These are phyloP conservation scores for Massariosphaeria phaeospora DNA, from an alignment of 495 filamentous ascomycete genomes.

Conservation along the genomic window DNA sequence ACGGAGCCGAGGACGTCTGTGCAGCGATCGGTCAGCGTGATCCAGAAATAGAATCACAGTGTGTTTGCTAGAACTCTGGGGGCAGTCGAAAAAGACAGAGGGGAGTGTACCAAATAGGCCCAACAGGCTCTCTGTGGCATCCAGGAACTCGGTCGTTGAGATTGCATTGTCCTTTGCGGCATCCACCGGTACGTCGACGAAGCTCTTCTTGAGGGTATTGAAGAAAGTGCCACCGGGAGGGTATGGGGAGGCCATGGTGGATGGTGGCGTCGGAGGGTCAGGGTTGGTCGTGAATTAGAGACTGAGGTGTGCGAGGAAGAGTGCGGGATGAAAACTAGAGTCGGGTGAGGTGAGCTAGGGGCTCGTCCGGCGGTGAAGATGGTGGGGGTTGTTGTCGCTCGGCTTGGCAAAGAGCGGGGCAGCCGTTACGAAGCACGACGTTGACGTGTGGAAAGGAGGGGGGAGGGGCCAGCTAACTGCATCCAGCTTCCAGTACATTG, in stretches of 20 bases:
- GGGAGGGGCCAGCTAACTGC: too few species aligned
- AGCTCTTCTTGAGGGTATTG: slow-evolving; percentile 74
- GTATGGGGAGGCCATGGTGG: slow-evolving; percentile 31
- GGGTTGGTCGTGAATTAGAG: neutral
- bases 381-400: neutral
- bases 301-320: neutral
- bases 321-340: neutral
- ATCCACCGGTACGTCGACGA: slow-evolving; percentile 73
- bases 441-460: neutral
- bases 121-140: slow-evolving; percentile 79
- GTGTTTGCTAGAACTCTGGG: neutral
- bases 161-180: slow-evolving; percentile 57
- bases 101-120: slow-evolving; percentile 71
- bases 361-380: too few species aligned
- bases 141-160: slow-evolving; percentile 80
- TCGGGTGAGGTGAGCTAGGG: too few species aligned
- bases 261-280: neutral
- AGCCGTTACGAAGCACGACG: neutral
- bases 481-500: too few species aligned
- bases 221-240: slow-evolving; percentile 74
- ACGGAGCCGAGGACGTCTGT: slow-evolving; percentile 74
- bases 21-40: neutral
- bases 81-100: neutral
- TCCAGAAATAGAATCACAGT: neutral
- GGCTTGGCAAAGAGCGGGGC: neutral